Conservation (phyloP, 2,329 filamentous ascomycete genomes). For the Achaetomium macrosporum region DNA sequence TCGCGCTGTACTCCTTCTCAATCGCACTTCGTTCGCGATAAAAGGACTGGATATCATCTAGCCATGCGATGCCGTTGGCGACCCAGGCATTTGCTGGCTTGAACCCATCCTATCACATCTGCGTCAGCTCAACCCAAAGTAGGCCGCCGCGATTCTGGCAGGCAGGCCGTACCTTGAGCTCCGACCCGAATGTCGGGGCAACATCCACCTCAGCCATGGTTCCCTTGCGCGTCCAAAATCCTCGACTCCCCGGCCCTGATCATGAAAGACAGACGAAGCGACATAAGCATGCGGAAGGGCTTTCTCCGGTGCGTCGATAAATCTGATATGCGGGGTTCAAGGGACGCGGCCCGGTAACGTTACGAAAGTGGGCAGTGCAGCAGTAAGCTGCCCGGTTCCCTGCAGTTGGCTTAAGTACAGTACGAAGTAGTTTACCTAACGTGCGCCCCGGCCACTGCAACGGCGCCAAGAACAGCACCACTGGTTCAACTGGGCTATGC, state of each 20-base stretch:
- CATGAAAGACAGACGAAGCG: slow-evolving; percentile 17
- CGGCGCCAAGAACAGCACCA: neutral
- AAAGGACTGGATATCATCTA: slow-evolving; percentile 95
- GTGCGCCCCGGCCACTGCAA: neutral
- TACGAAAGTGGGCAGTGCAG: too few relatives aligned
- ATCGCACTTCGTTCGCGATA: slow-evolving; percentile 91
- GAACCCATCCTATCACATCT: slow-evolving; percentile 75
- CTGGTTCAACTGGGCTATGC: neutral
- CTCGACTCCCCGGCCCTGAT: slow-evolving; percentile 6
- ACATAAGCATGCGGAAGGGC: slow-evolving; percentile 10
- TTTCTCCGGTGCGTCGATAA: neutral
- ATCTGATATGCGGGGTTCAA: slow-evolving; percentile 6
- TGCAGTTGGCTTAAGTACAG: slow-evolving; percentile 12
- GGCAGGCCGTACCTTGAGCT: slow-evolving; percentile 69
- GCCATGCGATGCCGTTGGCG: slow-evolving; percentile 81
- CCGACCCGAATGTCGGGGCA: slow-evolving; percentile 81
- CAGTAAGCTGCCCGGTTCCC: too few relatives aligned
- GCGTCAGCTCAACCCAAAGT: slow-evolving; percentile 11
- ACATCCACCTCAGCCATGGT: slow-evolving; percentile 77
- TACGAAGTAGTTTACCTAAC: too few relatives aligned
- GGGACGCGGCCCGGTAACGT: slow-evolving; percentile 2
- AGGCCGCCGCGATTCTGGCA: slow-evolving; percentile 18
- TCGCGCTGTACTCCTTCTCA: slow-evolving; percentile 93
- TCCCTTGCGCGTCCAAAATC: slow-evolving; percentile 19
- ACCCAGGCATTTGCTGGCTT: slow-evolving; percentile 93